Conservation (phyloP, 257 asterid species). For the Primulina tabacum region DNA sequence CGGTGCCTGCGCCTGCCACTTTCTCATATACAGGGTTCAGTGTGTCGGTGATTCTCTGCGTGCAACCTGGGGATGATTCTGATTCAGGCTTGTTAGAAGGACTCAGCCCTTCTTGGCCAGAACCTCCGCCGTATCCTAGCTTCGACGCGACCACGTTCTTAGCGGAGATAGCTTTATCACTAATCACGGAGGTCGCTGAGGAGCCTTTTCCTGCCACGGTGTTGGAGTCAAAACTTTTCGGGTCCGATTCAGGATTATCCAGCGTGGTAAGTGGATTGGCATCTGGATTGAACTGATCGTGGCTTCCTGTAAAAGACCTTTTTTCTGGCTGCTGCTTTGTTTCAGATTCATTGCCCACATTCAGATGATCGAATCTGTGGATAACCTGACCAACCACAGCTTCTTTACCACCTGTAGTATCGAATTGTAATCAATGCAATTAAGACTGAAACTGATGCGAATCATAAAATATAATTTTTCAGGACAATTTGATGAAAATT, state of each 20-base stretch:
- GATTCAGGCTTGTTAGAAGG: not conserved
- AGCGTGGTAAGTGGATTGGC: not conserved
- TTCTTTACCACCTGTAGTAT: conserved; percentile 26
- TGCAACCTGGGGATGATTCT: conserved; percentile 17
- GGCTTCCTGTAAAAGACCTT: conserved; percentile 25
- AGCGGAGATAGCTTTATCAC: conserved; percentile 31
- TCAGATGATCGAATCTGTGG: conserved; percentile 25
- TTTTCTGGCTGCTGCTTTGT: not conserved
- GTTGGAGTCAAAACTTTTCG: conserved; percentile 26
- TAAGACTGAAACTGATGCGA: no score
- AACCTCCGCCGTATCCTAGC: conserved; percentile 30
- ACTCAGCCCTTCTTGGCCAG: not conserved
- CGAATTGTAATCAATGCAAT: not conserved
- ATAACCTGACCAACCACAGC: conserved; percentile 24
- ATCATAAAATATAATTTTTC: no score
- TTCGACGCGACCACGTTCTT: conserved; percentile 31
- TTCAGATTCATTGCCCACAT: conserved; percentile 13
- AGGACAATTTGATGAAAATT: not conserved
- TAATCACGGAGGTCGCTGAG: conserved; percentile 17
- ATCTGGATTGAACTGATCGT: conserved; percentile 34
- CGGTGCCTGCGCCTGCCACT: conserved; percentile 30
- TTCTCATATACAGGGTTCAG: conserved; percentile 33
- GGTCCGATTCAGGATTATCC: conserved; percentile 18
- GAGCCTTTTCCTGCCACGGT: conserved; percentile 19
- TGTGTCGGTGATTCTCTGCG: conserved; percentile 24